A percentile compares a stretch with the other conserved stretches of the same genome.
Evolutionary conservation across 2,329 filamentous ascomycete genomes (phyloP).

Genomic region (Colletotrichum graminicola): DNA sequence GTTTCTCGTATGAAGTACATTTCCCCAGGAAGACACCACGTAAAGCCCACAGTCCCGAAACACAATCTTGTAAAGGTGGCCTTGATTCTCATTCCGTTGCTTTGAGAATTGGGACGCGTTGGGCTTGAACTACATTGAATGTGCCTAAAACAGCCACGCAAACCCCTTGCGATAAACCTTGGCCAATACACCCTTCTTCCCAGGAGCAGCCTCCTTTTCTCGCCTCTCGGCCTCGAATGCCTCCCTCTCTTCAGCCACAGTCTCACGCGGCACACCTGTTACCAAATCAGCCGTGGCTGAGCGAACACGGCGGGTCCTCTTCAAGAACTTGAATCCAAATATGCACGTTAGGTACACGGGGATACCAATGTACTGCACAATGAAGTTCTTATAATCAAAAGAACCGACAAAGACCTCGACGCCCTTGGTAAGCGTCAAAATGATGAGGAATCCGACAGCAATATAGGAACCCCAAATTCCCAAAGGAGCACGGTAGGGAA

Average conservation of each 20-base stretch:
- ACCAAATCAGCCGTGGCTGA: slow-evolving; percentile 12
- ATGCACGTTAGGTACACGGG: slow-evolving; percentile 23
- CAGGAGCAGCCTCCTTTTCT: slow-evolving; percentile 16
- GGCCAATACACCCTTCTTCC: not conserved
- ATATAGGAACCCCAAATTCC: slow-evolving; percentile 20
- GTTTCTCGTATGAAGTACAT: too few relatives aligned
- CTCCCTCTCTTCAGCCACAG: slow-evolving; percentile 7
- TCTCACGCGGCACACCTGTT: slow-evolving; percentile 13
- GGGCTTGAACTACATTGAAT: too few relatives aligned
- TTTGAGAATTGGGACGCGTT: not conserved
- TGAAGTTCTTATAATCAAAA: slow-evolving; percentile 31
- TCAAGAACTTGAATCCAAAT: slow-evolving; percentile 19
- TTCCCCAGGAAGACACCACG: too few relatives aligned
- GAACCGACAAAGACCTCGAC: slow-evolving; percentile 28
- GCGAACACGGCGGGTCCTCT: not conserved
- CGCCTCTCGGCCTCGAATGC: not conserved
- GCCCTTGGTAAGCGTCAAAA: slow-evolving; percentile 27
- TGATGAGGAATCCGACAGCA: slow-evolving; percentile 15
- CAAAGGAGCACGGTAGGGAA: slow-evolving; percentile 56
- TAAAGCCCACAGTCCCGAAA: not conserved
- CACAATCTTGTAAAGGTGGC: too few relatives aligned
- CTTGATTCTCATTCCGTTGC: not conserved
- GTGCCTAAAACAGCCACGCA: slow-evolving; percentile 8
- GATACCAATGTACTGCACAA: slow-evolving; percentile 36
- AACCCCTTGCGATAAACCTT: slow-evolving; percentile 25